Percentiles rank a stretch among this genome's conserved stretches.
Evolutionary conservation across 2,329 filamentous ascomycete genomes (phyloP).

Genomic region (Thermochaetoides dissita): DNA sequence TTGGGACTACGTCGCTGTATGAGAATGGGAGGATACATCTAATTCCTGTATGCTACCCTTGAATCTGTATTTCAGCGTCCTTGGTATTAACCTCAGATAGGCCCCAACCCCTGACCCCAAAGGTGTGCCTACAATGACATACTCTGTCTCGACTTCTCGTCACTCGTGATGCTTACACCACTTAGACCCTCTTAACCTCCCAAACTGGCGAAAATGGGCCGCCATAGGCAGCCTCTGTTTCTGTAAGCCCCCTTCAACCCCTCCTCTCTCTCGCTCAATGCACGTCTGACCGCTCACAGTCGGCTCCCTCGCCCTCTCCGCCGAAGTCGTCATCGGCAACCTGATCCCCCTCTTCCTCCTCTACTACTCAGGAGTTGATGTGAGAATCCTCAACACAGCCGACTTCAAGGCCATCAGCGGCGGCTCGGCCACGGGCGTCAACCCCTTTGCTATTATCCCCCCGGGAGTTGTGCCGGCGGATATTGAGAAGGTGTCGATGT

Average conservation of each 20-base stretch:
- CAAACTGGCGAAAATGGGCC: slow-evolving; percentile 21
- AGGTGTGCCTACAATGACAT: slow-evolving; percentile 7
- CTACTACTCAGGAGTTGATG: slow-evolving; percentile 21
- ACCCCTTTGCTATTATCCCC: slow-evolving; percentile 19
- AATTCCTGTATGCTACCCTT: slow-evolving; percentile 10
- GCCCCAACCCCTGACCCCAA: slow-evolving; percentile 21
- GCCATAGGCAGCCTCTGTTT: slow-evolving; percentile 20
- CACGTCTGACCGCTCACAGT: slow-evolving; percentile 8
- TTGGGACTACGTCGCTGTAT: slow-evolving; percentile 13
- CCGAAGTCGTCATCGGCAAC: slow-evolving; percentile 19
- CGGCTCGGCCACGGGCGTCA: slow-evolving; percentile 12
- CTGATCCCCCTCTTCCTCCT: slow-evolving; percentile 23
- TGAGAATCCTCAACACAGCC: slow-evolving; percentile 18
- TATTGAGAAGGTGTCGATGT: slow-evolving; percentile 18
- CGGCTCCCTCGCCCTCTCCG: slow-evolving; percentile 18
- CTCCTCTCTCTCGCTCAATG: not conserved
- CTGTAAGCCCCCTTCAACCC: slow-evolving; percentile 16
- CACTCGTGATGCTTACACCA: not conserved
- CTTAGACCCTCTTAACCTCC: slow-evolving; percentile 20
- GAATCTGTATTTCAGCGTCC: no score
- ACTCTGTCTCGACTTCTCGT: not conserved
- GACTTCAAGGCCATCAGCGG: slow-evolving; percentile 15
- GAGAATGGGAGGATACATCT: slow-evolving; percentile 13
- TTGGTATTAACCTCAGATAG: slow-evolving; percentile 2
- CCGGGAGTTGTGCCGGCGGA: slow-evolving; percentile 18